These are phyloP conservation scores for Fusarium luffae DNA, from an alignment of 2,329 filamentous ascomycete genomes.

Conservation along the genomic window DNA sequence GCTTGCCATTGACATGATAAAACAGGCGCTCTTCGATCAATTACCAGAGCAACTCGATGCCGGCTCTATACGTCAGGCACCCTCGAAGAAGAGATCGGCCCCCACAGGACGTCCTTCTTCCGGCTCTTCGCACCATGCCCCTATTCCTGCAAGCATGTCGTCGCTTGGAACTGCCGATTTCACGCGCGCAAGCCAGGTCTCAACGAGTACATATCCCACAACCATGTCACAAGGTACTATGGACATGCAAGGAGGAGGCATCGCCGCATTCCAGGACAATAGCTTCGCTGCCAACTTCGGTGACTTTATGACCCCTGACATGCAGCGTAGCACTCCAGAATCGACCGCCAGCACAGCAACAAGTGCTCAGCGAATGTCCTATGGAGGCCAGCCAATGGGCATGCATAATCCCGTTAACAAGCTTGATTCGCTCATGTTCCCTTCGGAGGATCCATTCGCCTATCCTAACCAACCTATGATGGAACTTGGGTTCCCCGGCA, in stretches of 20 bases:
- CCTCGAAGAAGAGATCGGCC: slow-evolving; percentile 68
- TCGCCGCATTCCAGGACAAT: slow-evolving; percentile 51
- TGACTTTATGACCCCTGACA: slow-evolving; percentile 59
- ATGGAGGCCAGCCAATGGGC: slow-evolving; percentile 48
- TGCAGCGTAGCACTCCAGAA: slow-evolving; percentile 57
- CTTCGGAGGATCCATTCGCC: slow-evolving; percentile 79
- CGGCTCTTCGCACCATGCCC: slow-evolving; percentile 45
- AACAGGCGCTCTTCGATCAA: slow-evolving; percentile 84
- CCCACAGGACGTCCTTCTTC: slow-evolving; percentile 52
- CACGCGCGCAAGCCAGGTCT: slow-evolving; percentile 46
- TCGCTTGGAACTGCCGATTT: slow-evolving; percentile 51
- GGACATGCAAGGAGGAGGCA: slow-evolving; percentile 49
- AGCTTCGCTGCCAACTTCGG: slow-evolving; percentile 55
- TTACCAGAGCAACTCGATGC: slow-evolving; percentile 78
- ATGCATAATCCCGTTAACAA: slow-evolving; percentile 68
- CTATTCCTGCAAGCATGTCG: slow-evolving; percentile 48
- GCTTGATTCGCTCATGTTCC: slow-evolving; percentile 83
- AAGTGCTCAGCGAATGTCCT: slow-evolving; percentile 53
- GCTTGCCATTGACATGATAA: slow-evolving; percentile 20
- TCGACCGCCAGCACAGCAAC: slow-evolving; percentile 55
- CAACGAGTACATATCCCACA: slow-evolving; percentile 44
- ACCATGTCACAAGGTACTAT: slow-evolving; percentile 48
- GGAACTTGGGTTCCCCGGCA: slow-evolving; percentile 60
- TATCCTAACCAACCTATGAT: slow-evolving; percentile 83
- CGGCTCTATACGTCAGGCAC: slow-evolving; percentile 52